Conservation (phyloP, 805 yeast species). For the Blastobotrys mokoenaii region DNA sequence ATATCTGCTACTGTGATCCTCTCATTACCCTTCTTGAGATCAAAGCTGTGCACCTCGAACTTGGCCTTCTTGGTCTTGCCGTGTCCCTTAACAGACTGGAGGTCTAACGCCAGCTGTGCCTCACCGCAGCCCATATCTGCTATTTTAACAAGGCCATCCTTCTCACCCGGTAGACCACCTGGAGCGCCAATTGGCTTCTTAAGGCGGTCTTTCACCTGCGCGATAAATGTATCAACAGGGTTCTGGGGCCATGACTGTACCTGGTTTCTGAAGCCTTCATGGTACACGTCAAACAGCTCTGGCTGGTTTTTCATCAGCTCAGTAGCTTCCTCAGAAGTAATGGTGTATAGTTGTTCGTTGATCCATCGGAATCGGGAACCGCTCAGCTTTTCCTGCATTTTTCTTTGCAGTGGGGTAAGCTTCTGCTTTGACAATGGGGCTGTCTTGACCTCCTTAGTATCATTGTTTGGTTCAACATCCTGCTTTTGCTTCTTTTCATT, state of each 20-base stretch:
- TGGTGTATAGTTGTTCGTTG: conserved; percentile 92
- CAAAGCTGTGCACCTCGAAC: conserved; percentile 76
- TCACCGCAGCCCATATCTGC: conserved; percentile 99
- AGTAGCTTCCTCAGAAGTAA: conserved; percentile 68
- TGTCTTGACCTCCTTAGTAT: conserved; percentile 10
- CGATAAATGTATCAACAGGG: conserved; percentile 87
- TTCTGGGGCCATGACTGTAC: conserved; percentile 98
- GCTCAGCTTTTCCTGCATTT: conserved; percentile 88
- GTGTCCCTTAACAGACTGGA: conserved; percentile 34
- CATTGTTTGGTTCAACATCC: conserved; percentile 16
- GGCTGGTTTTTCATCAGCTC: conserved; percentile 73
- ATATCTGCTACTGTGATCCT: conserved; percentile 96
- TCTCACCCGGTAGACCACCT: conserved; percentile 73
- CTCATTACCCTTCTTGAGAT: conserved; percentile 79
- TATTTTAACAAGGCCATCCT: conserved; percentile 57
- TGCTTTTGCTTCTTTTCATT: conserved; percentile 14
- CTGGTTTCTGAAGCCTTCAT: conserved; percentile 89
- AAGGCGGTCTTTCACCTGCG: conserved; percentile 45
- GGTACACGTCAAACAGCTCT: conserved; percentile 84
- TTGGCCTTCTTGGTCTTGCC: conserved; percentile 30
- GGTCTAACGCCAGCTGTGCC: conserved; percentile 72
- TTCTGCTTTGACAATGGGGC: conserved; percentile 13
- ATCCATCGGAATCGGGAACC: conserved; percentile 98
- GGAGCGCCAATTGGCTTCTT: conserved; percentile 80
- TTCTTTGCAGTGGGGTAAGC: conserved; percentile 50